Base-by-base conservation (phyloP, 192 early-diverging fungal species). In the Gryganskiella cystojenkinii region DNA sequence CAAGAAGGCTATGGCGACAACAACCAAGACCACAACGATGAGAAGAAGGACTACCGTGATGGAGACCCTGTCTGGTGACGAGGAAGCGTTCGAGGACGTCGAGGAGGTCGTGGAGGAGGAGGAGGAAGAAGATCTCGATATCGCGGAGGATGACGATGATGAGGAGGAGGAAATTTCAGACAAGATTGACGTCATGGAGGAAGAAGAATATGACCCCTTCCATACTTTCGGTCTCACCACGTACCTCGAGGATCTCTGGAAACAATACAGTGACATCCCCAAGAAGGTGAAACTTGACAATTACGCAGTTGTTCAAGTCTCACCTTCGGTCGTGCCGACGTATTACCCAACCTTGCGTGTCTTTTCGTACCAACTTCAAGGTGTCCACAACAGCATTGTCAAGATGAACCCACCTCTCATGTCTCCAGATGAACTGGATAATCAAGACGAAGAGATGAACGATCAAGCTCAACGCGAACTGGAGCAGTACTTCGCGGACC, bases 251-350 rank as follows among this genome's bases (percentile, higher is more conserved):
- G 57, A 64, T 56, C 59, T 84, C 14, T 54, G 71, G 59, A 44
- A 27, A 4, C 83, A 84, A 27, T 84, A 82, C 47, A 22, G 56
- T 5, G 15, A 5, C 8, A 60, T 84, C 13, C 67, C 59, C n/a
- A 47, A 52, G 8, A 54, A 56, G 24, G 35, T 24, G 4, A 62
- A 52, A 14, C 40, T 13, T 13, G 50, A 46, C 19, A 30, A 69
- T 10, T 82, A 70, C 44, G 71, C 62, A 0, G 56, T 80, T 0
- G 64, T 84, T 2, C 81, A 82, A 33, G 82, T 90, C 2, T 82
- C 87, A 46, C 87, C 89, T 15, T 85, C 85, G 43, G 79, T 90
- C 17, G 82, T 90, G 9, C 89, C 89, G 27, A 84, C 74, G 30
- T 86, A 84, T 55, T 59, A 82, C 14, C 89, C 89, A 0, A 79